phyloP scores from a whole-genome alignment of 225 moss, liverwort and hornwort genomes.

The Pseudisothecium myosuroides region DNA sequence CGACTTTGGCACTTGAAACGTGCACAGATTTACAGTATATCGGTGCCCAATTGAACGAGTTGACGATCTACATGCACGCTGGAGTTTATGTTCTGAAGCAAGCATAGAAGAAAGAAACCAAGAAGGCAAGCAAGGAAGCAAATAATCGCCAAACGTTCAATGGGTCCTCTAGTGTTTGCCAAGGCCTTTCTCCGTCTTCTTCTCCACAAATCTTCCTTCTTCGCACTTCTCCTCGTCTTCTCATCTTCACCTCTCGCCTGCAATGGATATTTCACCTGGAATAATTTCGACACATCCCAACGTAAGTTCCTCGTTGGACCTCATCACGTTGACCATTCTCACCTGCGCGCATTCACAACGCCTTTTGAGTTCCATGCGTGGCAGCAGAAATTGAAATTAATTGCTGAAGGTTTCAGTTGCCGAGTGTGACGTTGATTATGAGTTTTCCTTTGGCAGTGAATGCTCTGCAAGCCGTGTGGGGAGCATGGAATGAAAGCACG shows the following conservation, averaged over 20 bases:
- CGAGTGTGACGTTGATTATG: background rate
- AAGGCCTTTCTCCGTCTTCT: background rate
- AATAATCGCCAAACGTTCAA: background rate
- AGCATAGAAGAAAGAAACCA: no score
- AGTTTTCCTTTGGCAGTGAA: background rate
- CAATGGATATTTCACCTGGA: background rate
- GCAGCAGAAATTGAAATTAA: no score
- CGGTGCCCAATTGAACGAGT: no score
- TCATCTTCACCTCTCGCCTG: background rate
- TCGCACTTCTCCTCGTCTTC: background rate
- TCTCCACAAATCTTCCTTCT: background rate
- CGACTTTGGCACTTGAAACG: no score
- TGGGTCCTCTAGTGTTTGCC: background rate
- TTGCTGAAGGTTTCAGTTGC: no score
- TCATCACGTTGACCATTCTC: background rate
- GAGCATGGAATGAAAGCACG: background rate
- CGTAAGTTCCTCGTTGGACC: background rate
- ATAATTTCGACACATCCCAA: fast-evolving
- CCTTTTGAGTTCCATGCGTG: background rate
- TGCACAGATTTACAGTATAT: no score
- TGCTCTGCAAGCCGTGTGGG: background rate
- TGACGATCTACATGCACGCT: background rate
- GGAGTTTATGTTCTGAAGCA: no score
- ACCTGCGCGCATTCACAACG: background rate
- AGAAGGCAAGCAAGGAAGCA: background rate